Base-by-base conservation (phyloP, 1,284 basidiomycete species). In the Hymenochaete sp. region DNA sequence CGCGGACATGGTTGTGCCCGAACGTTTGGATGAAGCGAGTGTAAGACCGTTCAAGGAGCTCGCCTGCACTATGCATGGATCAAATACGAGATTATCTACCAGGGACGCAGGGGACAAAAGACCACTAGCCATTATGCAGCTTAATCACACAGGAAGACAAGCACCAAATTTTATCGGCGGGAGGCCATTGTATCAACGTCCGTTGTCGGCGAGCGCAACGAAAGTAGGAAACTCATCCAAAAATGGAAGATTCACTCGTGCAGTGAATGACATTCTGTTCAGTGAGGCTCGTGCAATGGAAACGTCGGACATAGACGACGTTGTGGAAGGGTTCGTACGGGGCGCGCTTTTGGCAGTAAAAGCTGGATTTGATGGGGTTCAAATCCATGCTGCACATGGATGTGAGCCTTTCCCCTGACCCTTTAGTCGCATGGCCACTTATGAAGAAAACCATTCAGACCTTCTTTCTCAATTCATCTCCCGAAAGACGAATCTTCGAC, bases 361-460 rank as follows among this genome's bases (percentile, higher is more conserved):
- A 44, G 69, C 84, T 21, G 90, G 90, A 0, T 96, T 93, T 59
- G 89, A 96, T 55, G 93, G 93, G 0, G 67, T 96, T 9, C 80
- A 98, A 58, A 53, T 98, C 16, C 93, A 98, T 62, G 85, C 75
- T 25, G 84, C 86, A 1, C 93, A 96, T 65, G 92, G 92, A 21
- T 93, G 86, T 86, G 47, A 65, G 84, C 62, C 8, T 26, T 36
- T 19, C 45, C 21, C 24, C 2, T 19, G 3, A n/a, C n/a, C n/a
- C 21, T 29, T 27, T 41, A 44, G 10, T 25, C 35, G 24, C 10
- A 44, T 46, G 39, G 13, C 31, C n/a, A 8, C 37, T 18, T n/a
- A 38, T 13, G 4, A 13, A 27, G 22, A 29, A 22, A 25, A 35
- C 27, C 19, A 41, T 49, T 24, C 58, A 91, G 81, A 96, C 61